Base-by-base conservation (phyloP, 371 early-diverging fungal genomes). In the Syncephalastrum racemosum region DNA sequence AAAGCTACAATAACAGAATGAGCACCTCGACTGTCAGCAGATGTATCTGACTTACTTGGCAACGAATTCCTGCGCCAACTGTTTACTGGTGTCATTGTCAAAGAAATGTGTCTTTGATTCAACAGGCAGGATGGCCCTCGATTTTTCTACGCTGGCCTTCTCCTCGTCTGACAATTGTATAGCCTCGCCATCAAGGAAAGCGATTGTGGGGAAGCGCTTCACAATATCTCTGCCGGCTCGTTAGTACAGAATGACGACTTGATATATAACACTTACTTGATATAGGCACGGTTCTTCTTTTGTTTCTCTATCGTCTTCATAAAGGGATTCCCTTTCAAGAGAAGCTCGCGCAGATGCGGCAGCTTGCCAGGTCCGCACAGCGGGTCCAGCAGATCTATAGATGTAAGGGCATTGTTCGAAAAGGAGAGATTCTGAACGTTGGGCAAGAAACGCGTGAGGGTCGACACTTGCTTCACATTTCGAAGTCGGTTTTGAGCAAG, bases 351-450 rank as follows among this genome's bases (percentile, higher is more conserved):
- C 27, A 87, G 58, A 18, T 71, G 39, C 25, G 57, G 65, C 14
- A 85, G 53, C 39, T 80, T 79, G 8, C 79, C 79, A 15, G 77
- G 57, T 4, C 84, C 87, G 27, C 68, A 68, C 18, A 87, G 18
- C 5, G 77, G 70, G 40, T 84, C 83, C 14, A 87, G 36, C 20
- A 73, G 71, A 14, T 75, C 67, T 43, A 68, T 78, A 2, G 66
- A 59, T 50, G 67, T 64, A n/a, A 87, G 67, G 14, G 61, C 46
- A 54, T 87, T 87, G 53, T 75, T 70, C 50, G 79, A 66, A 23
- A 87, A 68, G 1, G 84, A 85, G 24, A 87, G 44, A 36, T 83
- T 84, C 36, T 75, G 75, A 15, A 87, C 25, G 36, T 75, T 71
- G 10, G 85, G 87, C 13, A 82, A 46, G 31, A 71, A 78, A 22